phyloP scores from a whole-genome alignment of 2,329 filamentous ascomycete species.

The Diaporthe ampelina region DNA sequence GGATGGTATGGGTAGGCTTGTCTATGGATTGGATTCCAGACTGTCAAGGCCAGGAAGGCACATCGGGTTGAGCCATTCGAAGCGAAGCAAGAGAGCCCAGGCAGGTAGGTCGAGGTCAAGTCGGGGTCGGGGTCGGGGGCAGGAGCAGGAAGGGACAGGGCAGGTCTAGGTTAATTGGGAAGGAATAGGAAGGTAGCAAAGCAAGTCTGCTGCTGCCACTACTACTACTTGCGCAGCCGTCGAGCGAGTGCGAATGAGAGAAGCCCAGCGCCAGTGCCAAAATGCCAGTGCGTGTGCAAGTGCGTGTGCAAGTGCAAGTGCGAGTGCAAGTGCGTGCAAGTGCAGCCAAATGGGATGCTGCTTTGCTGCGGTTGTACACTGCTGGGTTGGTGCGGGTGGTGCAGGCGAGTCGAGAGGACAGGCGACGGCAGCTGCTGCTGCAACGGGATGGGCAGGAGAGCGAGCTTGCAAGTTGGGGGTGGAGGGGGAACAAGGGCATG shows the following conservation, averaged over 20 bases:
- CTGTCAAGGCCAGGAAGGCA: constrained; percentile 36
- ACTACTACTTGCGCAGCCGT: too few species aligned
- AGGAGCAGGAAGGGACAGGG: constrained; percentile 14
- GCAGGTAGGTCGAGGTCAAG: constrained; percentile 36
- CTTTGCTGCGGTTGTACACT: not conserved
- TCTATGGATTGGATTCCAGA: constrained; percentile 22
- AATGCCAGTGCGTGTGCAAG: not conserved
- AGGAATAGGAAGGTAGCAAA: constrained; percentile 42
- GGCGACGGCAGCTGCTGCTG: not conserved
- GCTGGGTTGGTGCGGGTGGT: not conserved
- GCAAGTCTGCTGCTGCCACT: constrained; percentile 15
- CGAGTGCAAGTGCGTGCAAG: constrained; percentile 2
- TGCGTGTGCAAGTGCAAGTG: constrained; percentile 13
- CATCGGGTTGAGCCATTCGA: constrained; percentile 37
- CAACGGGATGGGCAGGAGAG: not conserved
- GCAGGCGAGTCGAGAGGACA: constrained; percentile 26
- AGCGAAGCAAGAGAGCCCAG: constrained; percentile 24
- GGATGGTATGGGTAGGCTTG: constrained; percentile 23
- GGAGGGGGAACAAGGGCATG: too few species aligned
- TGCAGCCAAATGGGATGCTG: constrained; percentile 9
- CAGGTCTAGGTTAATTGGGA: constrained; percentile 21
- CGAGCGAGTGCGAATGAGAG: too few species aligned
- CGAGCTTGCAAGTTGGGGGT: not conserved
- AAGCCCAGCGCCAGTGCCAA: too few species aligned
- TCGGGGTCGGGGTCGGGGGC: constrained; percentile 30